Evolutionary conservation across 495 filamentous ascomycete species (phyloP).

Genomic region (Thermothielavioides terrestris): DNA sequence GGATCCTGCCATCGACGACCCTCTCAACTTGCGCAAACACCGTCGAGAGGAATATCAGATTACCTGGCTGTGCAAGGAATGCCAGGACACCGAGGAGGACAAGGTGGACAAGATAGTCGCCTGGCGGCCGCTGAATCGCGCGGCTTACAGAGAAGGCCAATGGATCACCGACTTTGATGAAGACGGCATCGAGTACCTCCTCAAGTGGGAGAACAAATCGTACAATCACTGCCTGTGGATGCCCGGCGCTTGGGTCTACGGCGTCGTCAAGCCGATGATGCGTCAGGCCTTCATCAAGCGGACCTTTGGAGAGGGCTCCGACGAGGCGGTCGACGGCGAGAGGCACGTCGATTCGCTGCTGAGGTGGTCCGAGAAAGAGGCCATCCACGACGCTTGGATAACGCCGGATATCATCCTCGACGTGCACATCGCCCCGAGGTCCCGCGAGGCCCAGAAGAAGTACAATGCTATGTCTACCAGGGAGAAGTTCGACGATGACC

Average conservation of each 20-base stretch:
- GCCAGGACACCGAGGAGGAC: conserved; percentile 40
- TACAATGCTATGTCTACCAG: conserved; percentile 21
- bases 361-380: conserved; percentile 64
- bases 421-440: conserved; percentile 41
- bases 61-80: conserved; percentile 71
- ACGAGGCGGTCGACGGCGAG: conserved; percentile 12
- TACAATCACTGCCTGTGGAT: conserved; percentile 77
- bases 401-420: conserved; percentile 83
- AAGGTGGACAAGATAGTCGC: conserved; percentile 70
- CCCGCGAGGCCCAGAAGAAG: conserved; percentile 40
- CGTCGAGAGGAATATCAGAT: conserved; percentile 49
- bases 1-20: conserved; percentile 32
- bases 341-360: conserved; percentile 38
- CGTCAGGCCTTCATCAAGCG: conserved; percentile 65
- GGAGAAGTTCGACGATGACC: conserved; percentile 54
- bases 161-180: conserved; percentile 45
- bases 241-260: conserved; percentile 82
- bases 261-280: conserved; percentile 54
- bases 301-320: conserved; percentile 40
- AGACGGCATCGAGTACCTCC: conserved; percentile 75
- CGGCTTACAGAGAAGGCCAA: conserved; percentile 39
- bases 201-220: conserved; percentile 76
- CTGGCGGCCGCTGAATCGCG: conserved; percentile 63
- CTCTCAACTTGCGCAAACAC: conserved; percentile 28
- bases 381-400: conserved; percentile 74